Percentiles rank a stretch among this genome's conserved stretches.
Evolutionary conservation across 1,139 yeast species (phyloP).

Genomic region (Suhomyces guaymorum): DNA sequence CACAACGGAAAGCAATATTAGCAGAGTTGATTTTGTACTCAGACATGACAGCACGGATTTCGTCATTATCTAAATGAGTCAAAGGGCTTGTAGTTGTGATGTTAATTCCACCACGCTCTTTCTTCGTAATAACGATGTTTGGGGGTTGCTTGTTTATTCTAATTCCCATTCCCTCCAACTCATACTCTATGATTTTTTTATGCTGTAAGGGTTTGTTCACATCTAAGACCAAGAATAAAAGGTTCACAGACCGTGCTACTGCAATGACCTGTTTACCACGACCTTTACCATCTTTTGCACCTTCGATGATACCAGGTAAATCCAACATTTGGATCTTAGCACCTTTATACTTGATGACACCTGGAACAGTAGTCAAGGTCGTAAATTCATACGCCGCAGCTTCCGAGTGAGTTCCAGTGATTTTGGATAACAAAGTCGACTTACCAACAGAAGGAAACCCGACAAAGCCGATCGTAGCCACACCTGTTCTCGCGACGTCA

Average conservation of each 20-base stretch:
- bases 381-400: constrained; percentile 98
- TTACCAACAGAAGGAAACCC: constrained; percentile 99
- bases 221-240: constrained; percentile 89
- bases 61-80: constrained; percentile 88
- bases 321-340: constrained; percentile 98
- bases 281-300: constrained; percentile 99
- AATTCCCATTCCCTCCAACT: constrained; percentile 95
- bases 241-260: constrained; percentile 93
- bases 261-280: constrained; percentile 99
- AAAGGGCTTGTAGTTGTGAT: constrained; percentile 92
- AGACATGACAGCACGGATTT: constrained; percentile 91
- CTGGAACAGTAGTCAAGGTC: constrained; percentile 95
- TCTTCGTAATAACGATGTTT: constrained; percentile 83
- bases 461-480: constrained; percentile 93
- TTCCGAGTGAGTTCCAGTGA: constrained; percentile 95
- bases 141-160: constrained; percentile 91
- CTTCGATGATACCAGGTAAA: constrained; percentile 97
- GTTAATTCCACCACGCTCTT: constrained; percentile 93
- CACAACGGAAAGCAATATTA: constrained; percentile 95
- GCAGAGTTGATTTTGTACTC: constrained; percentile 96
- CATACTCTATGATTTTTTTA: constrained; percentile 89
- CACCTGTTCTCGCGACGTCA: constrained; percentile 98
- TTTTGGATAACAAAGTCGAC: constrained; percentile 77
- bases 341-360: constrained; percentile 92
- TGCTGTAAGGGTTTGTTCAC: constrained; percentile 95